Conservation (phyloP, 345 rosid genomes). For the Eucalyptus albens region DNA sequence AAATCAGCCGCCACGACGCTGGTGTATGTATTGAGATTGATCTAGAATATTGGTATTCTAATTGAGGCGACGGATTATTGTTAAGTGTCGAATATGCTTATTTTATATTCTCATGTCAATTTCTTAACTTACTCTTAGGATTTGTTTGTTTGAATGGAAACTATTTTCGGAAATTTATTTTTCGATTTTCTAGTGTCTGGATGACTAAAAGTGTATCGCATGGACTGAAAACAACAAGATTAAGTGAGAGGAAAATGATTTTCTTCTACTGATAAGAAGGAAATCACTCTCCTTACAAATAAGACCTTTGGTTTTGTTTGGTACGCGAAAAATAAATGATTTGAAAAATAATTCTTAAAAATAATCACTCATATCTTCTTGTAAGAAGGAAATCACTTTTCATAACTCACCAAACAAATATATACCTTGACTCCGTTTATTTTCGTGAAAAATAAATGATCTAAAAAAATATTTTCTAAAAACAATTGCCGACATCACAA, state of each 20-base stretch:
- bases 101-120: no score
- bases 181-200: background rate
- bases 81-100: background rate
- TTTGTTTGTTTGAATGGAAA: no score
- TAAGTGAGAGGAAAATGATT: background rate
- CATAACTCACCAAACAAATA: background rate
- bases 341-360: no score
- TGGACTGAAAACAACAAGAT: background rate
- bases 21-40: background rate
- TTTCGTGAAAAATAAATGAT: background rate
- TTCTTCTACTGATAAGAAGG: background rate
- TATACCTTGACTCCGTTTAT: no score
- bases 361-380: no score
- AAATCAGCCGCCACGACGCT: background rate
- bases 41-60: background rate
- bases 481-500: no score
- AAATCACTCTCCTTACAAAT: no score
- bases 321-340: no score
- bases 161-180: no score
- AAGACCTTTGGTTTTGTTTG: fast-evolving
- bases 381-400: background rate
- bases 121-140: no score
- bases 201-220: fast-evolving
- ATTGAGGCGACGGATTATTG: background rate
- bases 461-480: no score